Conservation (phyloP, 441 rosid genomes). For the Flueggea neowawraea region DNA sequence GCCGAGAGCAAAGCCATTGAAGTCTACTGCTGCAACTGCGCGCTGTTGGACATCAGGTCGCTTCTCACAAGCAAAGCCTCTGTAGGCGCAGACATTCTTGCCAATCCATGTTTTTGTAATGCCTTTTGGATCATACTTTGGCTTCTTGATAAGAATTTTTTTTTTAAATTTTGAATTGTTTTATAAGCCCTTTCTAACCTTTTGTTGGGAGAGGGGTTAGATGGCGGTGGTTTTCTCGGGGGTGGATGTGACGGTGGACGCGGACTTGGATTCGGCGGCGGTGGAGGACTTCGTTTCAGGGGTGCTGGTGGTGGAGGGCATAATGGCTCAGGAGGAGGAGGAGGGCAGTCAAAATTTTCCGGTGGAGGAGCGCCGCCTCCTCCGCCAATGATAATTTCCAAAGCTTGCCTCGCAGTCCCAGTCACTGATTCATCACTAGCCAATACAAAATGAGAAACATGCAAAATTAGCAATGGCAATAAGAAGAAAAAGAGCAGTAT, state of each 20-base stretch:
- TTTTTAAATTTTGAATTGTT: constrained; percentile 14
- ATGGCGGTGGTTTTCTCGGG: not conserved
- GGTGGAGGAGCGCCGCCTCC: constrained; percentile 17
- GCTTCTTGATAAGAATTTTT: not conserved
- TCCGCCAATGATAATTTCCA: constrained; percentile 28
- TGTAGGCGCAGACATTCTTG: constrained; percentile 35
- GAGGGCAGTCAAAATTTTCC: constrained; percentile 4
- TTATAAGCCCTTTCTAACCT: not conserved
- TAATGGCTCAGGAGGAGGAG: constrained; percentile 10
- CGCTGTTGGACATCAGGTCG: constrained; percentile 16
- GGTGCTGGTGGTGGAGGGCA: constrained; percentile 3
- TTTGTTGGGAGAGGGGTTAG: not conserved
- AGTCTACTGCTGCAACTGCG: constrained; percentile 37
- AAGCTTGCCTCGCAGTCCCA: constrained; percentile 11
- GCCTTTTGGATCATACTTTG: not conserved
- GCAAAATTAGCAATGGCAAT: constrained; percentile 2
- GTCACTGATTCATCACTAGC: constrained; percentile 2
- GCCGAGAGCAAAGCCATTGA: constrained; percentile 24
- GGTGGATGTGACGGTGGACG: not conserved
- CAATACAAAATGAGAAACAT: not conserved
- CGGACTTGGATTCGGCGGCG: not conserved
- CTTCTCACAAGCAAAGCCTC: constrained; percentile 27
- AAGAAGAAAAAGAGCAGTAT: constrained; percentile 12
- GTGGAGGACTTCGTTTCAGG: not conserved
- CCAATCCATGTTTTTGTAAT: constrained; percentile 19